Base-by-base conservation (phyloP, 75 land plant genomes). In the Cunninghamia lanceolata region DNA sequence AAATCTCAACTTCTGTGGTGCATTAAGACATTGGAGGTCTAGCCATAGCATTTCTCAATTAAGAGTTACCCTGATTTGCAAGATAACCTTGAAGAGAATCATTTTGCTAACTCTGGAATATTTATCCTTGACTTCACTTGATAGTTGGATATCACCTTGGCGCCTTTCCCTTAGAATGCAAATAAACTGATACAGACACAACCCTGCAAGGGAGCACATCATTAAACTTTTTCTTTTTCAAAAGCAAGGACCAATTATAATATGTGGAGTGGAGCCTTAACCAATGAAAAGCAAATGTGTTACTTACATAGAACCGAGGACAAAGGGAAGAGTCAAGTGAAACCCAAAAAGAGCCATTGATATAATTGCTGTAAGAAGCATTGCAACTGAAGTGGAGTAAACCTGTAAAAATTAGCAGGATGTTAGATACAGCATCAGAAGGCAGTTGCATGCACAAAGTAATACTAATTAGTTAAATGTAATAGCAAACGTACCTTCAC, bases 301-400 rank as follows among this genome's bases (percentile, higher is more conserved):
- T 40, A 93, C 98, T 94, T 95, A 96, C 98, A 89, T 88, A 30
- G 96, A 90, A 10, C 98, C 98, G 25, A 96, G 96, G 74, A 92
- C 94, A 84, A 96, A 96, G 47, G 98, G 95, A 56, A 96, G 95
- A 30, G 93, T 91, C 3, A 95, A 88, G 83, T 91, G 89, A 82
- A 93, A 96, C 9, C 91, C 86, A 86, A 96, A 96, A 3, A 95
- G 89, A 40, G 90, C 84, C 68, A 95, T 89, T 40, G 98, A 95
- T 16, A 95, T 90, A 40, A 95, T 63, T 79, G 98, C 96, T 32
- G 98, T 96, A 59, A 96, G 90, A 43, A 96, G 93, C 96, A 96
- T 96, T 83, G 96, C 98, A 82, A 96, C 96, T 56, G 96, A 95
- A 14, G 98, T 96, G 32, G 98, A 95, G 87, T 96, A 96, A 14